Conservation (phyloP, 495 filamentous ascomycete genomes). For the Neurospora hispaniola region DNA sequence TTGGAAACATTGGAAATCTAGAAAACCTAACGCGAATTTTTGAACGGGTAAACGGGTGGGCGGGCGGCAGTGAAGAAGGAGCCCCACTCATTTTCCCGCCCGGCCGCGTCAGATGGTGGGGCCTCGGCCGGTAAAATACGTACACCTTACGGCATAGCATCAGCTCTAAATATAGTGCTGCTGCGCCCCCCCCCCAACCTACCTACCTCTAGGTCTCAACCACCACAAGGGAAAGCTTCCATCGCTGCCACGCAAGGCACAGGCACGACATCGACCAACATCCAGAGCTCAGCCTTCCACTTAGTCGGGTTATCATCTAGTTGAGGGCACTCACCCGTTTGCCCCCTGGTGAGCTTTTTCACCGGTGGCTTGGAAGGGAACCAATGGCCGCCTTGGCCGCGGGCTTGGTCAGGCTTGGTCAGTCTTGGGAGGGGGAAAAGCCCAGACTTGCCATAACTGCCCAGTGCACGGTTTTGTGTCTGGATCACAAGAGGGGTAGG, state of each 20-base stretch:
- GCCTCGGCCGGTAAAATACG: not conserved
- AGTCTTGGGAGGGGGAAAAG: not conserved
- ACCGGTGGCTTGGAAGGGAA: not conserved
- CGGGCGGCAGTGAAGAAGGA: not conserved
- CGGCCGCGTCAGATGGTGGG: not conserved
- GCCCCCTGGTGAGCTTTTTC: not conserved
- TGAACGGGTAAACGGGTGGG: not conserved
- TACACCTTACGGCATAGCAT: not conserved
- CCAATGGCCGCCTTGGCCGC: not conserved
- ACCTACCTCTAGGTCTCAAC: not conserved
- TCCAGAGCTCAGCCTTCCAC: not conserved
- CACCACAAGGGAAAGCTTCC: not conserved
- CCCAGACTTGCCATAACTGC: not conserved
- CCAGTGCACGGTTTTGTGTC: not conserved
- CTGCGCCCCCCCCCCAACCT: not conserved
- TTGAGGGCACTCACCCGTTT: not conserved
- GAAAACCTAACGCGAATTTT: not conserved
- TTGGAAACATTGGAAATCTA: not conserved
- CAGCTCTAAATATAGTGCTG: not conserved
- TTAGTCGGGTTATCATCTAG: not conserved
- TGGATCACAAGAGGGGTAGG: not conserved
- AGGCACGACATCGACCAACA: not conserved
- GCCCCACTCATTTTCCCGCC: not conserved
- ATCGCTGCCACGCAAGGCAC: not conserved
- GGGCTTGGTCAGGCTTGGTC: not conserved